phyloP scores from a whole-genome alignment of 2,329 filamentous ascomycete genomes.

The Penicillium sclerotigenum region DNA sequence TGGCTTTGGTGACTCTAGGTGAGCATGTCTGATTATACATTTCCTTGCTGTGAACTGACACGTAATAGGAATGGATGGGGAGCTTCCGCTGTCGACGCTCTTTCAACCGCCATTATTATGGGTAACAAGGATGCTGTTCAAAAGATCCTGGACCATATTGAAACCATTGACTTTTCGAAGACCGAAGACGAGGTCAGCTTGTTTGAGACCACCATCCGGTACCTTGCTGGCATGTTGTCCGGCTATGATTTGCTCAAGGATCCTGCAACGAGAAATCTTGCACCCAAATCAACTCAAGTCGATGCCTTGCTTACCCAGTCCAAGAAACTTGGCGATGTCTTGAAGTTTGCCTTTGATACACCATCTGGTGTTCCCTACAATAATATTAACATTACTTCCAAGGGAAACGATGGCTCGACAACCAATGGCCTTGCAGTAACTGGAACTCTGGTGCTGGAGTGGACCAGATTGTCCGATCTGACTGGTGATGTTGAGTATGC shows the following conservation, averaged over 20 bases:
- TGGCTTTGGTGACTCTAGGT: constrained; percentile 66
- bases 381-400: constrained; percentile 58
- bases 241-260: constrained; percentile 67
- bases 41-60: neutral
- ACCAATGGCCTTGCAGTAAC: constrained; percentile 72
- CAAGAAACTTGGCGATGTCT: constrained; percentile 63
- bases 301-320: constrained; percentile 65
- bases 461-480: constrained; percentile 75
- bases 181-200: constrained; percentile 65
- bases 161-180: constrained; percentile 66
- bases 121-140: constrained; percentile 63
- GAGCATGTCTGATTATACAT: constrained; percentile 19
- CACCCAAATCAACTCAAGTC: constrained; percentile 50
- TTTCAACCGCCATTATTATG: constrained; percentile 79
- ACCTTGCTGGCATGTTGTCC: constrained; percentile 75
- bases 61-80: constrained; percentile 73
- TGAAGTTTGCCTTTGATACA: constrained; percentile 77
- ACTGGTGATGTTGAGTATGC: constrained; percentile 66
- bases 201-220: constrained; percentile 89
- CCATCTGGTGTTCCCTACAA: constrained; percentile 72
- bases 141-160: constrained; percentile 68
- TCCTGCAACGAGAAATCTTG: constrained; percentile 53
- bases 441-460: constrained; percentile 78
- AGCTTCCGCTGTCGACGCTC: constrained; percentile 74
- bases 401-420: constrained; percentile 48